Base-by-base conservation (phyloP, 1,139 yeast genomes). In the Debaryomyces singareniensis region DNA sequence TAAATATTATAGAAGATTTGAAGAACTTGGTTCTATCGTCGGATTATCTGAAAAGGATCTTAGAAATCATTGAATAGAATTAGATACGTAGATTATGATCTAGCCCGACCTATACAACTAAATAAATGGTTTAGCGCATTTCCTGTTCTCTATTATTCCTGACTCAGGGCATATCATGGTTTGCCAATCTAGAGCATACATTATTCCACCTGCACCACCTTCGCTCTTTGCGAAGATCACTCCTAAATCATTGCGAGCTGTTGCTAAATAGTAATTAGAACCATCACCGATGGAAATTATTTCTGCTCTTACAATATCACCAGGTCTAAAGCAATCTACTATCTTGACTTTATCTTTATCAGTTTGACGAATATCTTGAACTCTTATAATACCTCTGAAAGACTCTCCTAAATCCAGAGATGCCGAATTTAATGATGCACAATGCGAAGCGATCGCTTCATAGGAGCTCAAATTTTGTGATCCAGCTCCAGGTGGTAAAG, bases 171-270 rank as follows among this genome's bases (percentile, higher is more conserved):
- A 78, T 28, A 82, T 71, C 97, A 93, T 91, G 7, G 87, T 83
- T 55, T 87, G 89, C 97, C 98, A 93, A 57, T 91, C 97, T 23
- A 87, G 57, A 3, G 98, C 95, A 45, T 78, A 82, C 91, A 93
- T 78, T 37, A 80, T 61, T 29, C 74, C 78, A 2, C 96, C 96
- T 6, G 80, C 74, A 7, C 87, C 83, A 30, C 71, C 72, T 35
- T 67, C 69, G 29, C 75, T 67, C 43, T 69, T 77, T 6, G 98
- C 97, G 53, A 89, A 84, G 2, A 93, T 78, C 3, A 91, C 98
- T 2, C 99, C 99, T 30, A 89, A 65, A 45, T 91, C 96, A 53
- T 91, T 86, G 42, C 80, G 68, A 3, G 96, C 95, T 0, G 98
- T 93, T 5, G 87, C 73, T 41, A 93, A 65, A 53, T 87, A 91